Conservation (phyloP, 208 protist species). For the Wallacemonas sp. region DNA sequence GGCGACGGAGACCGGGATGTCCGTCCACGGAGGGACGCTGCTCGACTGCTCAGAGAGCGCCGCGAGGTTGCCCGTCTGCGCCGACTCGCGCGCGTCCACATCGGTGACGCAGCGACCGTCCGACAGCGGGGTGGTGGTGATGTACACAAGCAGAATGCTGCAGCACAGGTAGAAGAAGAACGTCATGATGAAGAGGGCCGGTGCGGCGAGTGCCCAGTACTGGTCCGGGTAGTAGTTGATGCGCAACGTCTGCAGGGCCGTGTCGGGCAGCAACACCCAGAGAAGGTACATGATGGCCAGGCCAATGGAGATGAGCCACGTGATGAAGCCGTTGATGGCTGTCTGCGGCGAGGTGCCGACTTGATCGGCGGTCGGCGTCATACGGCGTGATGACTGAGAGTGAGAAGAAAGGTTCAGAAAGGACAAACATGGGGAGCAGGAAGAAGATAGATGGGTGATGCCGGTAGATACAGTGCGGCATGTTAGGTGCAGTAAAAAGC, state of each 20-base stretch:
- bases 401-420: not conserved
- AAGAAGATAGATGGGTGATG: no score
- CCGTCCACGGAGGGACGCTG: conserved; percentile 75
- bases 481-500: no score
- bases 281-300: conserved; percentile 67
- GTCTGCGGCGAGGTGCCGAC: conserved; percentile 40
- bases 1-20: conserved; percentile 81
- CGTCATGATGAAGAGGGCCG: conserved; percentile 78
- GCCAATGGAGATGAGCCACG: conserved; percentile 60
- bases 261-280: conserved; percentile 71
- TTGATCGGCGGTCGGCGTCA: not conserved
- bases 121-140: conserved; percentile 74
- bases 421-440: no score
- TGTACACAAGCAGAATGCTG: conserved; percentile 60
- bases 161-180: conserved; percentile 72
- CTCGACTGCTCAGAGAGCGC: conserved; percentile 48
- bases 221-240: conserved; percentile 90
- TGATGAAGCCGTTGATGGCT: conserved; percentile 91
- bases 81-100: conserved; percentile 58
- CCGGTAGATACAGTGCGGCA: no score
- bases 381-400: conserved; percentile 14
- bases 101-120: conserved; percentile 79
- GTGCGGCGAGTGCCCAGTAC: conserved; percentile 91
- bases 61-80: conserved; percentile 44
- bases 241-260: conserved; percentile 57